phyloP scores from a whole-genome alignment of 139 green algal genomes.

The Coelastrella sp. region DNA sequence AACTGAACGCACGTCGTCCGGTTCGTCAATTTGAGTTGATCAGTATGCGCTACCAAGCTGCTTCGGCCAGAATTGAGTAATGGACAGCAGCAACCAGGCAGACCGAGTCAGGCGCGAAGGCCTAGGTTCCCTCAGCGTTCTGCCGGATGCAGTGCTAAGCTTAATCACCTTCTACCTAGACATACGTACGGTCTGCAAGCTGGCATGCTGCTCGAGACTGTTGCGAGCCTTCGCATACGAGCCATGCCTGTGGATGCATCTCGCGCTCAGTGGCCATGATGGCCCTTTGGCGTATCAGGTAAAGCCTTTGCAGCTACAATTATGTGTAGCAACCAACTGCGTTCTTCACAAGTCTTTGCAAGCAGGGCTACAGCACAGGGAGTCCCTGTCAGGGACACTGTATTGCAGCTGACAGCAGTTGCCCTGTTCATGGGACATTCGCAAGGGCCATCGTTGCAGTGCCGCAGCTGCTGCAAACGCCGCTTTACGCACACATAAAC shows the following conservation, averaged over 20 bases:
- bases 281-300: conserved; percentile 4
- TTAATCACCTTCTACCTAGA: conserved; percentile 1
- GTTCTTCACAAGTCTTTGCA: not conserved
- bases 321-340: not conserved
- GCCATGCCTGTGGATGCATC: conserved; percentile 10
- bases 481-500: not conserved
- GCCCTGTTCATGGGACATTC: not conserved
- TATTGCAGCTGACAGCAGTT: no score
- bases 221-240: conserved; percentile 6
- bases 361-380: not conserved
- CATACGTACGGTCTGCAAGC: not conserved
- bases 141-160: conserved; percentile 11
- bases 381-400: no score
- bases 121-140: not conserved
- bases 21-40: no score
- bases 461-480: not conserved
- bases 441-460: not conserved
- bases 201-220: conserved; percentile 20
- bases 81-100: no score
- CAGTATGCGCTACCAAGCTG: no score
- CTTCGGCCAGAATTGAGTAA: no score
- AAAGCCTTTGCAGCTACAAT: not conserved
- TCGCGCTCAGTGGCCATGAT: not conserved
- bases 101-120: not conserved
- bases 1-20: no score